phyloP scores from a whole-genome alignment of 192 early-diverging fungal species.

The Allomyces arbusculus region DNA sequence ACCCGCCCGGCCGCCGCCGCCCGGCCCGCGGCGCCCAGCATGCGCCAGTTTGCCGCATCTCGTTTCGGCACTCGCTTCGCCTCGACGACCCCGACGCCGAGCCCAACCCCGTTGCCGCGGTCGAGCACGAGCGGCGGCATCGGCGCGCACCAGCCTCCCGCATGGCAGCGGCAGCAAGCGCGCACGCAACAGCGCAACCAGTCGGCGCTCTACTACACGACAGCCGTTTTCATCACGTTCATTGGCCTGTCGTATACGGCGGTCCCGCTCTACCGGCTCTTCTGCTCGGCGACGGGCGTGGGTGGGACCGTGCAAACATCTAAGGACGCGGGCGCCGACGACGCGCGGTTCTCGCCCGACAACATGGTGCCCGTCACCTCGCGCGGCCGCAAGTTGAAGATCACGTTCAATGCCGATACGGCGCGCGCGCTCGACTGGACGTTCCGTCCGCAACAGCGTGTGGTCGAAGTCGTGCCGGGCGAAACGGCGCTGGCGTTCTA shows the following conservation, averaged over 20 bases:
- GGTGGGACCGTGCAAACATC: slow-evolving; percentile 67
- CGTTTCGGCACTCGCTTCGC: no score
- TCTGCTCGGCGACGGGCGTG: slow-evolving; percentile 81
- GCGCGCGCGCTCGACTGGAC: slow-evolving; percentile 70
- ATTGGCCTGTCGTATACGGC: slow-evolving; percentile 77
- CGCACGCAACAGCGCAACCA: slow-evolving; percentile 14
- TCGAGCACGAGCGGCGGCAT: no score
- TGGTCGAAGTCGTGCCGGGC: slow-evolving; percentile 77
- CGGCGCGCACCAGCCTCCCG: no score
- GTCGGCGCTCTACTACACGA: slow-evolving; percentile 46
- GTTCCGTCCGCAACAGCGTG: slow-evolving; percentile 69
- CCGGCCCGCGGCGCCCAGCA: no score
- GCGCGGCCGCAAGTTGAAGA: slow-evolving; percentile 35
- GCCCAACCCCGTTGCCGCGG: no score
- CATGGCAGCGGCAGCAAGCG: slow-evolving; percentile 9
- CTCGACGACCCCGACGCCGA: no score
- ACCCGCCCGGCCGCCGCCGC: no score
- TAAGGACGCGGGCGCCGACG: slow-evolving; percentile 24
- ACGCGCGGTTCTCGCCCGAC: slow-evolving; percentile 36
- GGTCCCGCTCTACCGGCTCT: slow-evolving; percentile 82
- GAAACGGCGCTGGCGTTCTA: slow-evolving; percentile 95
- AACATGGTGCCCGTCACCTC: slow-evolving; percentile 38
- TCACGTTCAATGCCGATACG: slow-evolving; percentile 50
- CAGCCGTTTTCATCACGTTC: slow-evolving; percentile 60
- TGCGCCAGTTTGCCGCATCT: no score